Evolutionary conservation across 495 filamentous ascomycete species (phyloP).

Genomic region (Diplogelasinospora grovesii): DNA sequence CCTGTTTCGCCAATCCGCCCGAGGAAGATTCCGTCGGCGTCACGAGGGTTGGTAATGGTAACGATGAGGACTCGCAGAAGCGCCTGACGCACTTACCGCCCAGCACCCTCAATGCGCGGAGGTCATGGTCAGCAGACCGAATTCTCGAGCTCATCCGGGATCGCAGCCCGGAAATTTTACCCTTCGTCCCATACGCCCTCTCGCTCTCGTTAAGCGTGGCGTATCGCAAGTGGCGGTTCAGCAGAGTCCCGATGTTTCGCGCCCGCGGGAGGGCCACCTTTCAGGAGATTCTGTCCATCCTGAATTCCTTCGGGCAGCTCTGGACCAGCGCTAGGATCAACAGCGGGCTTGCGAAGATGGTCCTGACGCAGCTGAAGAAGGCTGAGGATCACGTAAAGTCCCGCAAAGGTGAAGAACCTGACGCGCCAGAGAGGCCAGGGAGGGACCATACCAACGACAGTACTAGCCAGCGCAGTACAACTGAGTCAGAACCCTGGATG

Average conservation of each 20-base stretch:
- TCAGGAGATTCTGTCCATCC: slow-evolving; percentile 47
- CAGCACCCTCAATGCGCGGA: slow-evolving; percentile 48
- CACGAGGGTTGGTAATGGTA: too few relatives aligned
- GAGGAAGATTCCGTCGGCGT: slow-evolving; percentile 20
- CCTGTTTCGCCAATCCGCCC: slow-evolving; percentile 18
- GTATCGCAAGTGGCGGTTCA: slow-evolving; percentile 65
- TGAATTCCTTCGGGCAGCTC: slow-evolving; percentile 48
- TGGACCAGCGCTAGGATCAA: slow-evolving; percentile 61
- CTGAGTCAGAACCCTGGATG: too few relatives aligned
- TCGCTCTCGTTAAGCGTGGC: slow-evolving; percentile 61
- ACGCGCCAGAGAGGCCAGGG: too few relatives aligned
- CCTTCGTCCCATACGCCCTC: slow-evolving; percentile 62
- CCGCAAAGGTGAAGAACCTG: too few relatives aligned
- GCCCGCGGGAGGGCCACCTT: slow-evolving; percentile 55
- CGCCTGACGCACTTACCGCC: slow-evolving; percentile 52
- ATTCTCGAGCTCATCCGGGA: slow-evolving; percentile 55
- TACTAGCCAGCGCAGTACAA: too few relatives aligned
- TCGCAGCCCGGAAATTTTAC: slow-evolving; percentile 46
- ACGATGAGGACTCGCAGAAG: too few relatives aligned
- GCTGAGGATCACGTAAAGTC: too few relatives aligned
- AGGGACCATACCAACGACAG: too few relatives aligned
- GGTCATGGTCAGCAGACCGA: slow-evolving; percentile 57
- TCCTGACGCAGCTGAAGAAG: slow-evolving; percentile 15
- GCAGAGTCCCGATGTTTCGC: slow-evolving; percentile 55
- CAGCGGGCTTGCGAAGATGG: slow-evolving; percentile 45